Evolutionary conservation across 805 yeast species (phyloP).

Genomic region (Zygosaccharomyces rouxii): DNA sequence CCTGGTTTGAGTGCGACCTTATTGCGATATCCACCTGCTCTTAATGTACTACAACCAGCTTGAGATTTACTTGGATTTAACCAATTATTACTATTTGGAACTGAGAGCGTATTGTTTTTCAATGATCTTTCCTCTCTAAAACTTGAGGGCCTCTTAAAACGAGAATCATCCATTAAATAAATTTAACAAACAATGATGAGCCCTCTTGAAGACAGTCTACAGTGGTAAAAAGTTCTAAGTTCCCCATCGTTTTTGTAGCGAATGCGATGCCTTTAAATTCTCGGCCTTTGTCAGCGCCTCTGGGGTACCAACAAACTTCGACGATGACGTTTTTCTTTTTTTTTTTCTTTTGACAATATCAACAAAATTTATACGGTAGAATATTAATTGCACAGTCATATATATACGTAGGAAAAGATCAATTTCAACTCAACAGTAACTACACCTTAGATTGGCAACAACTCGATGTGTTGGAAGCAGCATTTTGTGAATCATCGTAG

Average conservation of each 20-base stretch:
- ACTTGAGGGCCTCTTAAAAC: slow-evolving; percentile 5
- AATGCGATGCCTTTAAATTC: too few relatives aligned
- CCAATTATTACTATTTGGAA: not conserved
- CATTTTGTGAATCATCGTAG: slow-evolving; percentile 28
- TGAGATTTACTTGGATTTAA: slow-evolving; percentile 8
- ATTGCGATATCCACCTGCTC: slow-evolving; percentile 23
- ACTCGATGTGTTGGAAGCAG: slow-evolving; percentile 12
- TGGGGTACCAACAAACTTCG: too few relatives aligned
- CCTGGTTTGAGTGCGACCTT: slow-evolving; percentile 37
- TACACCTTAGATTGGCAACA: slow-evolving; percentile 20
- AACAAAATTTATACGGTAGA: not conserved
- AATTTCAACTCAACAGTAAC: not conserved
- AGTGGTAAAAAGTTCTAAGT: not conserved
- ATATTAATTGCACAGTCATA: not conserved
- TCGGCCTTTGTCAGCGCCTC: too few relatives aligned
- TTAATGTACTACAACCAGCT: slow-evolving; percentile 22
- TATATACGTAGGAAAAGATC: not conserved
- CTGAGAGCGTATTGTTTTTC: slow-evolving; percentile 1
- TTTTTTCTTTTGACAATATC: not conserved
- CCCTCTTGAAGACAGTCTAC: not conserved
- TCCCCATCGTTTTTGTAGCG: not conserved
- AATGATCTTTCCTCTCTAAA: slow-evolving; percentile 4
- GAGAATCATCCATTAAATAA: not conserved
- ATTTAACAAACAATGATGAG: not conserved
- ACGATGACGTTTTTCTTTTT: too few relatives aligned